These are phyloP conservation scores for Colletotrichum sp. DNA, from an alignment of 2,329 filamentous ascomycete genomes.

Conservation along the genomic window DNA sequence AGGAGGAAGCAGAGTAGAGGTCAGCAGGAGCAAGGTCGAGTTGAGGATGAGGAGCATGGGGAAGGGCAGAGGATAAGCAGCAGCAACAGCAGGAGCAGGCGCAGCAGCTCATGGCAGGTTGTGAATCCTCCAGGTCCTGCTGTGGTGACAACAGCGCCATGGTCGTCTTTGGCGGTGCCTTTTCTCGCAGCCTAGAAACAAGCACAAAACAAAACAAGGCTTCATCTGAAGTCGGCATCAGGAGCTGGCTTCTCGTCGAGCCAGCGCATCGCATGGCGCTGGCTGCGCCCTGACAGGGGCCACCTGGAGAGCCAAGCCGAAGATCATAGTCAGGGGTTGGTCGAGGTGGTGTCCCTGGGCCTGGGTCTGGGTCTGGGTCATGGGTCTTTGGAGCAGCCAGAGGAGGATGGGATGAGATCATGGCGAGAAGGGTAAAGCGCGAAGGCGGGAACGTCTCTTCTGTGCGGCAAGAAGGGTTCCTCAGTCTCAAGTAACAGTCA, in stretches of 20 bases:
- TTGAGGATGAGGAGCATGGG: neutral
- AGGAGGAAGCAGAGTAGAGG: neutral
- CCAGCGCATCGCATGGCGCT: slow-evolving; percentile 4
- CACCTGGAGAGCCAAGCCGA: neutral
- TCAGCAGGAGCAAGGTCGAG: neutral
- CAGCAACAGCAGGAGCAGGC: neutral
- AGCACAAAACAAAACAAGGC: slow-evolving; percentile 20
- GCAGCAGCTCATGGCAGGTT: neutral
- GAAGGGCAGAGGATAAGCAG: neutral
- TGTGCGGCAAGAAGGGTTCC: neutral
- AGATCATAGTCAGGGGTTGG: slow-evolving; percentile 17
- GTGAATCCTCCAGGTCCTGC: neutral
- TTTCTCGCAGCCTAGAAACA: slow-evolving; percentile 14
- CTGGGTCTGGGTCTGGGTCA: neutral
- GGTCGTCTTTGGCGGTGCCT: slow-evolving; percentile 3
- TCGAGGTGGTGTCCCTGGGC: neutral
- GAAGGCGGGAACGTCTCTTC: neutral
- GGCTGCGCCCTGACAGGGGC: slow-evolving; percentile 3
- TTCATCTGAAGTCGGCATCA: slow-evolving; percentile 16
- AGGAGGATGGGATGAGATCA: neutral
- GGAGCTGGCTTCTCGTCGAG: slow-evolving; percentile 11
- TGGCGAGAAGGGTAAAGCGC: neutral
- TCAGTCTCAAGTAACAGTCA: neutral
- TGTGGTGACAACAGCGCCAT: slow-evolving; percentile 13
- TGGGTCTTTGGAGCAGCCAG: neutral